Evolutionary conservation across 495 filamentous ascomycete species (phyloP), one percentile per base, ranked within the genome.

Genomic region (Lepraria neglecta): DNA sequence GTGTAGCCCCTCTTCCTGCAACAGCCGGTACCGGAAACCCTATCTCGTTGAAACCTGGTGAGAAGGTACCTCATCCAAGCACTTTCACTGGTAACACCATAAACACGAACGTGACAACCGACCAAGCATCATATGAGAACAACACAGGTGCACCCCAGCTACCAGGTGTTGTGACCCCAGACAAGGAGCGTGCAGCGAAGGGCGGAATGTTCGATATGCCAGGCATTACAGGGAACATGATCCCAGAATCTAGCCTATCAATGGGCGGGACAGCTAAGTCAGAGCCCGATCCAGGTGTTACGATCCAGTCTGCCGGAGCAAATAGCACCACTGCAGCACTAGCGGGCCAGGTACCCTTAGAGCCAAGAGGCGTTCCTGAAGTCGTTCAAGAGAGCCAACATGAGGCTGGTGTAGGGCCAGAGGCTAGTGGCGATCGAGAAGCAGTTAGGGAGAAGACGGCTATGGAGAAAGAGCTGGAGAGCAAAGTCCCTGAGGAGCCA

Each of bases 231-330:
- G 78, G 75, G 38, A 85, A 80, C 72, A 73, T 88, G 75, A 92
- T 94, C 64, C 91, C 91, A 11, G 90, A 96, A 74, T 94, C 90
- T 27, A 90, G 88, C 72, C 79, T 95, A 56, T 89, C 89, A 19
- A 87, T 91, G 65, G 80, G 79, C 46, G 66, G 69, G 56, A 66
- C 64, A 60, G 63, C 64, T 47, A 24, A 50, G 45, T 59, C 65
- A 53, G 67, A 67, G 19, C 24, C 44, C 42, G 62, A 84, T 52
- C 74, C 77, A 4, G 82, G 78, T 58, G 46, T 45, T 24, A 60
- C 56, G 3, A 79, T 67, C 44, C 59, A 69, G 54, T 68, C 67
- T 38, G 68, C 63, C 42, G 74, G 70, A 21, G 67, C 74, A 35
- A 63, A 66, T 14, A 69, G 63, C 40, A 69, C 71, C 7, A 73